Evolutionary conservation across 2,329 filamentous ascomycete species (phyloP), one percentile per base, ranked within the genome.

Genomic region (Aspergillus fumigatiaffinis): DNA sequence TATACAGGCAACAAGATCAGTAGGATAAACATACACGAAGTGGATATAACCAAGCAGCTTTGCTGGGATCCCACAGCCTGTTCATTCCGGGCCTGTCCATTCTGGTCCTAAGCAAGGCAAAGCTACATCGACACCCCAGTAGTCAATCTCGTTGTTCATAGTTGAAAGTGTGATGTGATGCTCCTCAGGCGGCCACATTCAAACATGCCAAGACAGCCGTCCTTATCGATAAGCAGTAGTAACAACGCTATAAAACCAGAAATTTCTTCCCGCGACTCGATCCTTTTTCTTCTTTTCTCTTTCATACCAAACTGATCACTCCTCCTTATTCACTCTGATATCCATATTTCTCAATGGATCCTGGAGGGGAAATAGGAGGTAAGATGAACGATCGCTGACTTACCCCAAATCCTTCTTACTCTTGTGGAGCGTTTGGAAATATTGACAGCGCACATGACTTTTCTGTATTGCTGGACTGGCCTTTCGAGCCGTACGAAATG

Each of bases 301-400:
- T 63, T 66, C 61, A 65, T 67, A 69, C 66, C 68, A 68, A 71
- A 76, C 74, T 75, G 69, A 72, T 66, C 57, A 68, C 47, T 71
- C 76, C 76, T 77, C 69, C 73, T 70, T 77, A 79, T 79, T 78
- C 76, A 78, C 76, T 79, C 75, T 74, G 65, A 67, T 68, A 70
- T 72, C 68, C 70, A 67, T 59, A 59, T 65, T 67, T 62, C 57
- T 59, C 67, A 70, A 73, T 74, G 71, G 69, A 71, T 69, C 67
- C 71, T 70, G 68, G 76, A 79, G 76, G 76, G 76, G 76, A 79
- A 79, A 79, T 68, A 70, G 73, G 65, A 76, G 76, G 76, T 74
- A 53, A 78, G 75, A 78, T 60, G 57, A 63, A 71, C 58, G 62
- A 52, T 57, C 71, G 74, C 71, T 73, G 64, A 70, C 76, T 78